Conservation (phyloP, 2,329 filamentous ascomycete genomes). For the Clonostachys rhizophaga region DNA sequence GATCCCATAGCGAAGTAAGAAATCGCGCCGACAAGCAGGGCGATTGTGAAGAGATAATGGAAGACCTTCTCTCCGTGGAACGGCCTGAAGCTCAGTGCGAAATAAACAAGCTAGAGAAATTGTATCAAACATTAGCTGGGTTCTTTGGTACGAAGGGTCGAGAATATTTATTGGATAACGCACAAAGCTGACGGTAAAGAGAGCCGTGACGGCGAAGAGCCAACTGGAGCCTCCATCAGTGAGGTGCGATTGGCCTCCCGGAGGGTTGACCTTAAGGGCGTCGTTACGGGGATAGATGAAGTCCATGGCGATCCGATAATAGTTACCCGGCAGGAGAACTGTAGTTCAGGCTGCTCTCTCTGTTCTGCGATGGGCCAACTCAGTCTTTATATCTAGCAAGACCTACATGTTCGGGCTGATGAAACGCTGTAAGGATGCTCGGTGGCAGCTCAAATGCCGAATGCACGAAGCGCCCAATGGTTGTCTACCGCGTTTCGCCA, state of each 20-base stretch:
- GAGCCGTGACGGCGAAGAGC: slow-evolving; percentile 48
- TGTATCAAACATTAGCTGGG: background rate
- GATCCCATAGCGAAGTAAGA: slow-evolving; percentile 48
- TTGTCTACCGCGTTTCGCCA: too few species aligned
- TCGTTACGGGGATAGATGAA: slow-evolving; percentile 31
- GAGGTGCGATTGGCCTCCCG: slow-evolving; percentile 29
- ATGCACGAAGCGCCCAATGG: too few species aligned
- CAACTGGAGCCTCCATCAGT: slow-evolving; percentile 45
- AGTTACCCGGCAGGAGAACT: too few species aligned
- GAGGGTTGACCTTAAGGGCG: slow-evolving; percentile 41
- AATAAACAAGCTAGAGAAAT: slow-evolving; percentile 29
- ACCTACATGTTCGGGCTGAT: too few species aligned
- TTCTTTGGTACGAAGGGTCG: background rate
- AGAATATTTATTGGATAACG: slow-evolving; percentile 7
- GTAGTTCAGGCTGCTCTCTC: too few species aligned
- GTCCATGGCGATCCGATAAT: slow-evolving; percentile 16
- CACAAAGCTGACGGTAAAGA: slow-evolving; percentile 42
- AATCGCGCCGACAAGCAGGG: slow-evolving; percentile 41
- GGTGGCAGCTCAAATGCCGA: too few species aligned
- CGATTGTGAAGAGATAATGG: slow-evolving; percentile 49
- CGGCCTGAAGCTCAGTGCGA: slow-evolving; percentile 32
- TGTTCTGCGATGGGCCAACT: too few species aligned
- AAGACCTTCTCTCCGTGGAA: slow-evolving; percentile 46
- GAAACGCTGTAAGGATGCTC: too few species aligned
- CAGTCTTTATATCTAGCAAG: too few species aligned